Evolutionary conservation across 2,329 filamentous ascomycete species (phyloP).

Genomic region (Cryphonectria carpinicola): DNA sequence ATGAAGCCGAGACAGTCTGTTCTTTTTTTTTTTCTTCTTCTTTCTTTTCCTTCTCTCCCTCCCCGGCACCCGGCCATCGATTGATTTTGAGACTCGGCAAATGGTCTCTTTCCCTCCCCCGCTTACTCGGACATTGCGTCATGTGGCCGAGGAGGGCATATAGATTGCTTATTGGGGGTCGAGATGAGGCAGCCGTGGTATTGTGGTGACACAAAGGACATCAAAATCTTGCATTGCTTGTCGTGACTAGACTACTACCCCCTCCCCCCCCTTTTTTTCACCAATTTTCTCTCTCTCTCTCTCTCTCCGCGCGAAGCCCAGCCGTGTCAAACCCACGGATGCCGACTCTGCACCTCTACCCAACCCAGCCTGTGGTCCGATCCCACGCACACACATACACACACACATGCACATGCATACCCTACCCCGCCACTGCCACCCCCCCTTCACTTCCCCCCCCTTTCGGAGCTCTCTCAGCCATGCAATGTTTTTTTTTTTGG

Average conservation of each 20-base stretch:
- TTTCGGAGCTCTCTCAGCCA: not conserved
- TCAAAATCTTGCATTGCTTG: not conserved
- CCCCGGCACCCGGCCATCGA: not conserved
- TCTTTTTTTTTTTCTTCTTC: not conserved
- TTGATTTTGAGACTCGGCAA: not conserved
- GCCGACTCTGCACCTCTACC: not conserved
- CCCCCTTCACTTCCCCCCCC: too few species aligned
- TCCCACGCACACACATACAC: not conserved
- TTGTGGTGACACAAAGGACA: not conserved
- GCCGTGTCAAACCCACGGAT: not conserved
- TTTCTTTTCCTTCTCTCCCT: too few species aligned
- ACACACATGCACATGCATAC: slow-evolving; percentile 1
- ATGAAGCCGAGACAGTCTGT: not conserved
- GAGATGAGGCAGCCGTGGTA: not conserved
- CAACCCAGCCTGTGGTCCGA: not conserved
- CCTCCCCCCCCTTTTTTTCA: too few species aligned
- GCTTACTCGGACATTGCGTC: too few species aligned
- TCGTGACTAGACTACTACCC: not conserved
- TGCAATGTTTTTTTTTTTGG: not conserved
- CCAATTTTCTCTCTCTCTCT: too few species aligned
- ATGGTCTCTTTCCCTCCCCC: too few species aligned
- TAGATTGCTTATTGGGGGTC: not conserved
- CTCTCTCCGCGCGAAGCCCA: not conserved
- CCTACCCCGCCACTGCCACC: not conserved
- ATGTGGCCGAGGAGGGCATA: too few species aligned